Evolutionary conservation across 257 asterid species (phyloP).

Genomic region (Nicotiana otophora): DNA sequence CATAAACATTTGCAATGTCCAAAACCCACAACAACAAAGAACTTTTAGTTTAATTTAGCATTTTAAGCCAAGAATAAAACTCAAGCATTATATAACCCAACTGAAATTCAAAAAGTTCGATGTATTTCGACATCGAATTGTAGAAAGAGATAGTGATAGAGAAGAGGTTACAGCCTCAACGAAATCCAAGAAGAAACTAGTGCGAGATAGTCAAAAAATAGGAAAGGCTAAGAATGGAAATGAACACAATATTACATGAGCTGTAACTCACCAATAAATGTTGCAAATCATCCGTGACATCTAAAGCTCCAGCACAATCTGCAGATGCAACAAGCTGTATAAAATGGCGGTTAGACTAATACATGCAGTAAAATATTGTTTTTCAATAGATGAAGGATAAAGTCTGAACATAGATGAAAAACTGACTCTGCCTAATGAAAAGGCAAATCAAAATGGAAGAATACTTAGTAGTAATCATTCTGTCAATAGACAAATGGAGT

Average conservation of each 20-base stretch:
- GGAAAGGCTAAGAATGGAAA: neutral
- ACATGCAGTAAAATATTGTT: neutral
- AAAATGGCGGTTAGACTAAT: slow-evolving; percentile 6
- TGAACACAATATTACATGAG: neutral
- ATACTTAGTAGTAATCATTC: neutral
- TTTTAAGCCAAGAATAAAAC: neutral
- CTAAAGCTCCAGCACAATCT: slow-evolving; percentile 99
- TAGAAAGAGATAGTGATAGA: neutral
- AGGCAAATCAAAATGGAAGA: neutral
- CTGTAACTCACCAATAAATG: slow-evolving; percentile 64
- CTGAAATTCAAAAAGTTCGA: neutral
- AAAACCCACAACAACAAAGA: neutral
- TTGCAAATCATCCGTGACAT: slow-evolving; percentile 87
- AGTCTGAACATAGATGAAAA: neutral
- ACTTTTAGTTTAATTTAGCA: neutral
- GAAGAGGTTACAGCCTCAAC: neutral
- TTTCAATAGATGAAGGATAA: neutral
- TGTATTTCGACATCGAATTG: neutral
- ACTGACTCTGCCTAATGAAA: neutral
- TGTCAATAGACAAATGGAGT: neutral
- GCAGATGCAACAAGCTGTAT: slow-evolving; percentile 96
- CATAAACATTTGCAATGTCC: slow-evolving; percentile 10
- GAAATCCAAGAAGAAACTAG: neutral
- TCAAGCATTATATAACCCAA: neutral
- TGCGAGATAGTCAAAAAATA: neutral